Evolutionary conservation across 352 stramenopile species (phyloP).

Genomic region (Albugo candida): DNA sequence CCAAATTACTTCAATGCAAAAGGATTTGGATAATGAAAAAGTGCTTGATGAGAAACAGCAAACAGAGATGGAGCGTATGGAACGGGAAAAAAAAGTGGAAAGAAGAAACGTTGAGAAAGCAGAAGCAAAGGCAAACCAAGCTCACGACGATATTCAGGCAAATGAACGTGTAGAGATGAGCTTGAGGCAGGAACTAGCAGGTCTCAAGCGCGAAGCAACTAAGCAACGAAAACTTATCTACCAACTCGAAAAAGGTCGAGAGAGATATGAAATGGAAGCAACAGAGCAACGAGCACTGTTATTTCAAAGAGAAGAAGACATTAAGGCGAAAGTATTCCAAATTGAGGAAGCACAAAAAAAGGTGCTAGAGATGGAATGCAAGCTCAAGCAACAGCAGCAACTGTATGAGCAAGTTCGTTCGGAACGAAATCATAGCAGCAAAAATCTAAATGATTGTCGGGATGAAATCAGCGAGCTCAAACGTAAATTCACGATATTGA

Average conservation of each 20-base stretch:
- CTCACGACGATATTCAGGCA: conserved; percentile 81
- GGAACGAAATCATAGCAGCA: conserved; percentile 90
- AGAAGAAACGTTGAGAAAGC: conserved; percentile 59
- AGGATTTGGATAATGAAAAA: conserved; percentile 62
- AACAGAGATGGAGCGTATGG: conserved; percentile 65
- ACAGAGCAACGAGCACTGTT: conserved; percentile 72
- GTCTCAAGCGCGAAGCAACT: conserved; percentile 63
- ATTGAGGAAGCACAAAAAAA: conserved; percentile 74
- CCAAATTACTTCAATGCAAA: conserved; percentile 67
- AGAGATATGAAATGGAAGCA: conserved; percentile 82
- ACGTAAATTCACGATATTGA: conserved; percentile 94
- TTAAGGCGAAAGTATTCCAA: conserved; percentile 61
- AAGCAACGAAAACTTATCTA: conserved; percentile 84
- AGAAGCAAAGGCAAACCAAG: conserved; percentile 75
- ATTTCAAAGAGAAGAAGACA: conserved; percentile 62
- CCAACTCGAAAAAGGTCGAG: conserved; percentile 83
- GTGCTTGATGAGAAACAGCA: conserved; percentile 47
- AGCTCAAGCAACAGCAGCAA: conserved; percentile 94
- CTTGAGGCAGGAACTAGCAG: conserved; percentile 58
- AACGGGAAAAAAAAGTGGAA: conserved; percentile 74
- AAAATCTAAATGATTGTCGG: conserved; percentile 90
- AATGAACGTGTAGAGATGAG: conserved; percentile 83
- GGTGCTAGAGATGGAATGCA: conserved; percentile 78
- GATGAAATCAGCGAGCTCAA: conserved; percentile 94
- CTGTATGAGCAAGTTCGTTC: conserved; percentile 87